Conservation (phyloP, 192 early-diverging fungal species). For the Backusella tuberculispora region DNA sequence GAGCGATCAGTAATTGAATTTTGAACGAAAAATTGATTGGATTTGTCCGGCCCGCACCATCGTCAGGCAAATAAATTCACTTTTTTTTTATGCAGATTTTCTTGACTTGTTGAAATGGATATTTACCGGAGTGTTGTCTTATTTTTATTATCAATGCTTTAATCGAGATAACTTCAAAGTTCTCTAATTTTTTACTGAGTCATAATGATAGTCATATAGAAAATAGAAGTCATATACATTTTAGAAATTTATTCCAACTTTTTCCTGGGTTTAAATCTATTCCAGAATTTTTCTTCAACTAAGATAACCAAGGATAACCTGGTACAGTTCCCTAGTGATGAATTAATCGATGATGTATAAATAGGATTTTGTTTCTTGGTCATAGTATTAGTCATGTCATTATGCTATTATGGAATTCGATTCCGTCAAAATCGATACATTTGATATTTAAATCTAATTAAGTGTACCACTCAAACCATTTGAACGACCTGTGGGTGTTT, state of each 20-base stretch:
- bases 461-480: constrained; percentile 87
- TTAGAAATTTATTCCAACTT: no score
- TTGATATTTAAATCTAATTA: constrained; percentile 80
- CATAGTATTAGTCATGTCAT: constrained; percentile 97
- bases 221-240: no score
- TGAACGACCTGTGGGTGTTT: constrained; percentile 96
- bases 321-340: no score
- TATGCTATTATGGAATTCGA: constrained; percentile 90
- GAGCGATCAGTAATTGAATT: background rate
- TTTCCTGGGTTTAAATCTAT: no score
- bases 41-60: background rate
- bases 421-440: constrained; percentile 71
- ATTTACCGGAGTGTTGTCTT: no score
- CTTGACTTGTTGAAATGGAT: background rate
- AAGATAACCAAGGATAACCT: no score
- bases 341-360: background rate
- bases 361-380: constrained; percentile 89
- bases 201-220: no score
- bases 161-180: no score
- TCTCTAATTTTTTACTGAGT: no score
- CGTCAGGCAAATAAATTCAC: background rate
- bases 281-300: no score
- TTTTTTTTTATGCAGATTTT: background rate
- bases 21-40: background rate
- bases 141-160: no score